These are phyloP conservation scores for Aspergillus fijiensis DNA, from an alignment of 2,329 filamentous ascomycete species.

Conservation along the genomic window DNA sequence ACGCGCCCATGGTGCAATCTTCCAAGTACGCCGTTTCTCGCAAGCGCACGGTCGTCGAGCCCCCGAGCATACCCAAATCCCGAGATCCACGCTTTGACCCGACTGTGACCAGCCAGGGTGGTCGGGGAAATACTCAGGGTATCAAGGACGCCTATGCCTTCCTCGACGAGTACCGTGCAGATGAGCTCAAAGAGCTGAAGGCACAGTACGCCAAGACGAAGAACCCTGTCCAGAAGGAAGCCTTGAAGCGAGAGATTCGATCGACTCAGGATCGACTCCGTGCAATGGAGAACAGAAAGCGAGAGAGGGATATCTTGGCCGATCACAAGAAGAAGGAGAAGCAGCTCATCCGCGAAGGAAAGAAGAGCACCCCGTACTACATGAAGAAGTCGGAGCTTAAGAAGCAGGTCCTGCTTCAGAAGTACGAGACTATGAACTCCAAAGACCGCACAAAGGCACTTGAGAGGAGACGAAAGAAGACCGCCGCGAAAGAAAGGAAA, in stretches of 20 bases:
- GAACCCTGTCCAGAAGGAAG: constrained; percentile 63
- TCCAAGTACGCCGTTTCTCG: constrained; percentile 82
- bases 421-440: constrained; percentile 80
- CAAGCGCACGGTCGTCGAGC: constrained; percentile 68
- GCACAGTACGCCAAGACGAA: constrained; percentile 66
- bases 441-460: constrained; percentile 81
- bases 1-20: constrained; percentile 80
- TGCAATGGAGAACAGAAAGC: constrained; percentile 67
- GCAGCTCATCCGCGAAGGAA: constrained; percentile 80
- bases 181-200: constrained; percentile 77
- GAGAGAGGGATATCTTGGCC: constrained; percentile 66
- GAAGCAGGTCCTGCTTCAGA: constrained; percentile 75
- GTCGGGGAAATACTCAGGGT: constrained; percentile 43
- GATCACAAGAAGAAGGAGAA: constrained; percentile 82
- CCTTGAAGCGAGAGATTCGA: constrained; percentile 69
- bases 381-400: constrained; percentile 91
- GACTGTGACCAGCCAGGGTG: constrained; percentile 45
- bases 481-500: constrained; percentile 80
- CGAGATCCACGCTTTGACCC: constrained; percentile 90
- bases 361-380: constrained; percentile 77
- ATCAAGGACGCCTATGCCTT: constrained; percentile 78
- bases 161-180: constrained; percentile 77
- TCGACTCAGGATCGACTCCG: constrained; percentile 78
- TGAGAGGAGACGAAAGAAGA: constrained; percentile 86
- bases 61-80: constrained; percentile 56